These are phyloP conservation scores for Pseudonectria buxi DNA, from an alignment of 2,329 filamentous ascomycete genomes.

Conservation along the genomic window DNA sequence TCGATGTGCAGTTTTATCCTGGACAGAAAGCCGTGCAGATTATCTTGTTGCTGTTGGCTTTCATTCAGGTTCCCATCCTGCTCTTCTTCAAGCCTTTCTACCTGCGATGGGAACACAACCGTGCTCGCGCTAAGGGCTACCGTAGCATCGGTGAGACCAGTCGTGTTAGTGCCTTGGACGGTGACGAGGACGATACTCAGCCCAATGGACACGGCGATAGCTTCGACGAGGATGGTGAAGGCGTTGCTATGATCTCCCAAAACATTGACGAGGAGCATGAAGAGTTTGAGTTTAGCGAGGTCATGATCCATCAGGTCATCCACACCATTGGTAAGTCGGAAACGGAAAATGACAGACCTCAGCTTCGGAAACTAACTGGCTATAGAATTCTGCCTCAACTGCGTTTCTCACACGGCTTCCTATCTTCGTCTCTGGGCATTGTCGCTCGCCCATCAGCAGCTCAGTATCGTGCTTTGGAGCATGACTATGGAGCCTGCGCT, in stretches of 20 bases:
- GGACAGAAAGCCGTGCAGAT: conserved; percentile 74
- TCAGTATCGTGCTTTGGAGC: conserved; percentile 89
- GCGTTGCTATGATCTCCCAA: conserved; percentile 81
- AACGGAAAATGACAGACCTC: neutral
- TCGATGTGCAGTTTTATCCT: conserved; percentile 67
- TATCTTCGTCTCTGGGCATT: conserved; percentile 98
- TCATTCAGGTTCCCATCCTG: conserved; percentile 81
- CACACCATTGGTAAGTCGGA: conserved; percentile 81
- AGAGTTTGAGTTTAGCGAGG: conserved; percentile 94
- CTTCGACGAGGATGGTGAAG: conserved; percentile 64
- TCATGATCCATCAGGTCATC: conserved; percentile 99
- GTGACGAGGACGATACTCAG: conserved; percentile 62
- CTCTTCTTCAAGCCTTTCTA: conserved; percentile 95
- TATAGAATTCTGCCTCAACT: conserved; percentile 95
- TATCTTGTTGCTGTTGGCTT: conserved; percentile 70
- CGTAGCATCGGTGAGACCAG: conserved; percentile 85
- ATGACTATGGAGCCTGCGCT: conserved; percentile 89
- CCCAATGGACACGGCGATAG: conserved; percentile 53
- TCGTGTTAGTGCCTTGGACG: conserved; percentile 82
- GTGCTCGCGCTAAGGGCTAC: conserved; percentile 80
- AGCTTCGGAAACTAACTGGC: conserved; percentile 21
- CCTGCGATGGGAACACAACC: conserved; percentile 89
- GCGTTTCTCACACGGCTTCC: conserved; percentile 95
- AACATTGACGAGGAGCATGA: conserved; percentile 82
- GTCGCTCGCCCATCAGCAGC: conserved; percentile 94